Evolutionary conservation across 805 yeast genomes (phyloP), one percentile per base, ranked within the genome.

Genomic region (Scheffersomyces stipitis): DNA sequence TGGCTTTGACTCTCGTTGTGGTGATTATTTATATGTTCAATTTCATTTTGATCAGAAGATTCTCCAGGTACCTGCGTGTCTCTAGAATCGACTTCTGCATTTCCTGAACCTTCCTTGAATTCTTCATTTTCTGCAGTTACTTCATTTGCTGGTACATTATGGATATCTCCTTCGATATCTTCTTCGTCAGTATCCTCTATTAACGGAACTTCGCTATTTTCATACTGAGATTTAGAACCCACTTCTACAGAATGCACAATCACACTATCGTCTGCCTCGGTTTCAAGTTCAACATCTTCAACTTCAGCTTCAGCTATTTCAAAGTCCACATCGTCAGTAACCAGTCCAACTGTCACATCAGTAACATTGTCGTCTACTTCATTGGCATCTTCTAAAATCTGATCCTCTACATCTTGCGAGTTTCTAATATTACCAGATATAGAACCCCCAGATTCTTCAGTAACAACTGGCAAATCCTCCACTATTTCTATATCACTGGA

Each of bases 281-380:
- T n/a, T n/a, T 31, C 27, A 20, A 15, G 15, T 3, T 34, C 16
- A 10, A 32, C 40, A 12, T 34, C 36, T 30, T 17, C 38, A 24
- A 18, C 20, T 17, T 26, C 26, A 13, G 35, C 38, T 14, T 24
- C 31, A 12, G 23, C 24, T 26, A 15, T 15, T 5, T 20, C 30
- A 17, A 13, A 9, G 15, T 32, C 20, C n/a, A 27, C 28, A 10
- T 33, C 20, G 17, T 24, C 40, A 24, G 26, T 26, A 20, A 26
- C 17, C 27, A 15, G 15, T 14, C 23, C 16, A 15, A 17, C 36
- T 18, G 28, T 13, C 3, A 9, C 36, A 37, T 32, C 27, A 31
- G 15, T 31, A 4, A 16, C 16, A 7, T 15, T 14, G 8, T 17
- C 34, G 12, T 33, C 37, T 28, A 4, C 14, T 30, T 23, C 33